phyloP scores from a whole-genome alignment of 2,329 filamentous ascomycete species.

The Aspergillus novoparasiticus region DNA sequence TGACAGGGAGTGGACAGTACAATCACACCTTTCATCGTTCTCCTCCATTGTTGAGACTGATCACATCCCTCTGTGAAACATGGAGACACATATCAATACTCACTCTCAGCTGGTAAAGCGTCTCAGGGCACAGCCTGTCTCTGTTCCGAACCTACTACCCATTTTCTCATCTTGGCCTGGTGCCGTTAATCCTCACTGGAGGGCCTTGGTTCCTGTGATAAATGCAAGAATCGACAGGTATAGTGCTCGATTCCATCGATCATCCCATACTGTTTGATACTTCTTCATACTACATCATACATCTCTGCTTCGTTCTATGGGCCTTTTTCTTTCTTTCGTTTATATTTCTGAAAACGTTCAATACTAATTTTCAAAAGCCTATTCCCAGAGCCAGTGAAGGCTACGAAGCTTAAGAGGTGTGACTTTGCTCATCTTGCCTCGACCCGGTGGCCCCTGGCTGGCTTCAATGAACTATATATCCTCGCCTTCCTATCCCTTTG shows the following conservation, averaged over 20 bases:
- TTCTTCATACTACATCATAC: neutral
- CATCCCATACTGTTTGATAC: neutral
- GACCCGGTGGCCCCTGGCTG: neutral
- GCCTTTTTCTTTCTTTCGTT: neutral
- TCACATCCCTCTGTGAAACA: neutral
- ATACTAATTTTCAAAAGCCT: neutral
- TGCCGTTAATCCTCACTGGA: neutral
- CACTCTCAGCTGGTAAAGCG: neutral
- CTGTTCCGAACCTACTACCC: neutral
- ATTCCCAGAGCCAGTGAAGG: neutral
- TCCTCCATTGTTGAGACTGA: neutral
- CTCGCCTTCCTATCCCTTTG: neutral
- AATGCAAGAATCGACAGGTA: neutral
- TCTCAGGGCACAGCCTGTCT: neutral
- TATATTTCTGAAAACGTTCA: neutral
- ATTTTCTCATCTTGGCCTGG: conserved; percentile 1
- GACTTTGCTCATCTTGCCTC: neutral
- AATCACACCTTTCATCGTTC: too few species aligned
- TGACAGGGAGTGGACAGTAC: too few species aligned
- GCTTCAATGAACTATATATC: neutral
- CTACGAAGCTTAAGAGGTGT: neutral
- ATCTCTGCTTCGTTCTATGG: neutral
- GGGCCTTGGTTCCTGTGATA: neutral
- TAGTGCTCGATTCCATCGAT: neutral
- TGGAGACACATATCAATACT: neutral